Evolutionary conservation across 371 early-diverging fungal species (phyloP).

Genomic region (Apophysomyces trapeziformis): DNA sequence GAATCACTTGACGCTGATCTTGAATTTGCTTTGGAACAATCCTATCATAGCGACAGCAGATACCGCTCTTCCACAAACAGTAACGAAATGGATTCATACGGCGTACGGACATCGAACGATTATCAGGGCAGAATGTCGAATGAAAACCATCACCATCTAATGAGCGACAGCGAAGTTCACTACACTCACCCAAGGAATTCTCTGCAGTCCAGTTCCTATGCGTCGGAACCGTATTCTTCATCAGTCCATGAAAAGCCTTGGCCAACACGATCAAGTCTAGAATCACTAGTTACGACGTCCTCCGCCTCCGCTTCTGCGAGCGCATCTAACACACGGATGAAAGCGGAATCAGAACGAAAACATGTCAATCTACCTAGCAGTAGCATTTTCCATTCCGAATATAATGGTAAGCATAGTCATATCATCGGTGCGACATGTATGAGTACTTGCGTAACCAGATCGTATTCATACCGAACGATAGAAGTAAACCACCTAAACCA

Average conservation of each 20-base stretch:
- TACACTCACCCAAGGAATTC: constrained; percentile 18
- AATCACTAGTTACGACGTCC: constrained; percentile 31
- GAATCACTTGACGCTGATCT: constrained; percentile 50
- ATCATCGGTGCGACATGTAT: background rate
- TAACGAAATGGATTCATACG: constrained; percentile 20
- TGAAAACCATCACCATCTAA: background rate
- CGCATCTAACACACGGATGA: background rate
- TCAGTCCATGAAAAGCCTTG: constrained; percentile 22
- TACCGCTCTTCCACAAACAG: constrained; percentile 29
- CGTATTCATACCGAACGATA: background rate
- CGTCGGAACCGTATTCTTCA: constrained; percentile 31
- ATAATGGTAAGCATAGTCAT: background rate
- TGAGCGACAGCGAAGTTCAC: no score
- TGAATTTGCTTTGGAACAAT: constrained; percentile 31
- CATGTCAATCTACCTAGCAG: background rate
- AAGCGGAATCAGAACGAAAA: background rate
- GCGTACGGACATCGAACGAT: constrained; percentile 8
- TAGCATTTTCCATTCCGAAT: background rate
- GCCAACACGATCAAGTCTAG: constrained; percentile 37
- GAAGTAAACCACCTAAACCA: background rate
- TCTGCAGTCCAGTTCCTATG: constrained; percentile 29
- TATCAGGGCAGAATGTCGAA: constrained; percentile 14
- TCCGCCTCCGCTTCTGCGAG: constrained; percentile 5
- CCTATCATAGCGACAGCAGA: constrained; percentile 1
- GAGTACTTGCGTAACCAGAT: background rate